phyloP scores from a whole-genome alignment of 78 protist genomes.

The Anaeramoeba flamelloides region DNA sequence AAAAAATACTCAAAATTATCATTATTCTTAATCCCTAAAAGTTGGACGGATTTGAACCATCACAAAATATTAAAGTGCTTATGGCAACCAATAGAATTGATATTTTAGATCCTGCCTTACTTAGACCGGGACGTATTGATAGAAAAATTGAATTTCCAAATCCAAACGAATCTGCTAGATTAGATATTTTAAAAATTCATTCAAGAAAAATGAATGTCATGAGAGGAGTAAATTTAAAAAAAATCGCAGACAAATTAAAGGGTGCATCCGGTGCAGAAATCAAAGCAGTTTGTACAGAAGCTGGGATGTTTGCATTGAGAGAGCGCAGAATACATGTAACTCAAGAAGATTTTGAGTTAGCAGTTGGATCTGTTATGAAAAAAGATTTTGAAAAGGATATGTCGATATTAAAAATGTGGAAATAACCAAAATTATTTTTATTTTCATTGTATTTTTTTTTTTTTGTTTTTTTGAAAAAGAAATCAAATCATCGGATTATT shows the following conservation, averaged over 20 bases:
- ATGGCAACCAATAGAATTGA: slow-evolving; percentile 99
- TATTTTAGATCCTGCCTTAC: slow-evolving; percentile 93
- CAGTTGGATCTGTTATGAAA: slow-evolving; percentile 83
- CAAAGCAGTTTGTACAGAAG: slow-evolving; percentile 57
- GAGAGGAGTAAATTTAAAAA: slow-evolving; percentile 81
- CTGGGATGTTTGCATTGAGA: slow-evolving; percentile 96
- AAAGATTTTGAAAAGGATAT: slow-evolving; percentile 84
- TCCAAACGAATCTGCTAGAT: slow-evolving; percentile 71
- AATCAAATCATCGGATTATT: too few relatives aligned
- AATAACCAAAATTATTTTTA: too few relatives aligned
- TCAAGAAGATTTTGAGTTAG: slow-evolving; percentile 97
- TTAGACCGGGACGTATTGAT: slow-evolving; percentile 96
- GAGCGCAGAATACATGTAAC: slow-evolving; percentile 95
- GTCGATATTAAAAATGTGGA: slow-evolving; percentile 73
- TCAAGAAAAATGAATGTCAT: slow-evolving; percentile 92
- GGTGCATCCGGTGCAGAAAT: slow-evolving; percentile 97
- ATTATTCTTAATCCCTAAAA: too few relatives aligned
- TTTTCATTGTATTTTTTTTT: too few relatives aligned
- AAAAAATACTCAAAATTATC: too few relatives aligned
- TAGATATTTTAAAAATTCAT: slow-evolving; percentile 94
- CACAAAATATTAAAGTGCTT: too few relatives aligned
- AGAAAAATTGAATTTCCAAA: slow-evolving; percentile 96
- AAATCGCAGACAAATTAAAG: slow-evolving; percentile 58
- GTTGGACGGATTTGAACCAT: too few relatives aligned
- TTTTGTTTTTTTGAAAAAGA: too few relatives aligned